These are phyloP conservation scores for Nannizziopsis arthrosporioides DNA, from an alignment of 2,329 filamentous ascomycete species.

Conservation along the genomic window DNA sequence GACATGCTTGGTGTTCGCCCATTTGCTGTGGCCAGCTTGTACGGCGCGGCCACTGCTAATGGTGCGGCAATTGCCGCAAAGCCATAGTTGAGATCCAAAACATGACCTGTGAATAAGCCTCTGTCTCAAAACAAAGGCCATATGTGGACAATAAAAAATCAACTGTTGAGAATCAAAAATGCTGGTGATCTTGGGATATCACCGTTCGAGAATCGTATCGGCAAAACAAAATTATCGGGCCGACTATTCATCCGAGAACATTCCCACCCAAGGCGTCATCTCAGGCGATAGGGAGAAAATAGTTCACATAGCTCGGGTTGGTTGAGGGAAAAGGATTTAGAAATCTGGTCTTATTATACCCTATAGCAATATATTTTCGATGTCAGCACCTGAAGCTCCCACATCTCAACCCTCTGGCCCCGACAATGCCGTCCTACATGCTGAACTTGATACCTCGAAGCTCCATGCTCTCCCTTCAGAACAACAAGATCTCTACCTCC, in stretches of 20 bases:
- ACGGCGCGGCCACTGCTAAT: conserved; percentile 38
- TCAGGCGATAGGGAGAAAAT: not conserved
- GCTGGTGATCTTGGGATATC: no score
- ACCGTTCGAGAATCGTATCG: no score
- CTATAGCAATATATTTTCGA: conserved; percentile 17
- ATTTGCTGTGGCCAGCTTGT: conserved; percentile 71
- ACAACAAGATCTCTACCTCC: conserved; percentile 87
- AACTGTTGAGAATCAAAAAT: no score
- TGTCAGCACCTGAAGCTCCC: conserved; percentile 30
- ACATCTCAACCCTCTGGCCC: conserved; percentile 25
- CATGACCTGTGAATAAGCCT: conserved; percentile 2
- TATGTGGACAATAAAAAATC: conserved; percentile 1
- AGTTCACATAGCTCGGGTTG: not conserved
- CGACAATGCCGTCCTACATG: conserved; percentile 26
- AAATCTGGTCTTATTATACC: not conserved
- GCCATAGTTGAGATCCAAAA: conserved; percentile 9
- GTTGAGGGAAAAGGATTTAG: conserved; percentile 1
- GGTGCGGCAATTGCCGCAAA: conserved; percentile 29
- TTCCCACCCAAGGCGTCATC: not conserved
- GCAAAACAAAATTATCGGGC: conserved; percentile 1
- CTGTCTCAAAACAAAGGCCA: conserved; percentile 11
- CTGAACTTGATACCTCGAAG: conserved; percentile 77
- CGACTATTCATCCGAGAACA: conserved; percentile 8
- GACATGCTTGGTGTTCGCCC: conserved; percentile 93
- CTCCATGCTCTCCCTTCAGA: conserved; percentile 80